A percentile compares a stretch with the other conserved stretches of the same genome.
phyloP scores from a whole-genome alignment of 495 filamentous ascomycete species.

The Halenospora varia region DNA sequence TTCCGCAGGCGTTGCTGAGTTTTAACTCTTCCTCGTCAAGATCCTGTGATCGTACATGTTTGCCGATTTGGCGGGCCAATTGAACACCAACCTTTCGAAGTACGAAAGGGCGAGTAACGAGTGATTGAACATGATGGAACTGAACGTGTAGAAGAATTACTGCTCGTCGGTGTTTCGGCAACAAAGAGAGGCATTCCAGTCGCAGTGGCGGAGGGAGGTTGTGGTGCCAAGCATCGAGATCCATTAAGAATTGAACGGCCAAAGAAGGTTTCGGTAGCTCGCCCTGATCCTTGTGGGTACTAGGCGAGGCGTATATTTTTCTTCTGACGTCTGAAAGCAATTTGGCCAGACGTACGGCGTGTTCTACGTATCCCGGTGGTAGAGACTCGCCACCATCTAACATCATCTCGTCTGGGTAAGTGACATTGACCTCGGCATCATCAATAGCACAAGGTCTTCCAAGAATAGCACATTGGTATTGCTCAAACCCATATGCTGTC shows the following conservation, averaged over 20 bases:
- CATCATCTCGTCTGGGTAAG: slow-evolving; percentile 30
- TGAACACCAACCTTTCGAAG: slow-evolving; percentile 23
- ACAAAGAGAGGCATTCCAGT: slow-evolving; percentile 15
- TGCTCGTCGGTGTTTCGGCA: slow-evolving; percentile 26
- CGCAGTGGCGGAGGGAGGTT: slow-evolving; percentile 30
- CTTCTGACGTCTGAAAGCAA: slow-evolving; percentile 16
- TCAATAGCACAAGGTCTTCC: slow-evolving; percentile 45
- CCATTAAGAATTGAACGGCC: slow-evolving; percentile 28
- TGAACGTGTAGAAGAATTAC: slow-evolving; percentile 30
- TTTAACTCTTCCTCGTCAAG: slow-evolving; percentile 22
- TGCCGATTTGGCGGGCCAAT: slow-evolving; percentile 17
- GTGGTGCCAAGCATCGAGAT: slow-evolving; percentile 36
- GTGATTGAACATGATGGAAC: slow-evolving; percentile 28
- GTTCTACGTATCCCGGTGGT: slow-evolving; percentile 27
- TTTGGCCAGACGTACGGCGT: slow-evolving; percentile 14
- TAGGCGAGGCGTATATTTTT: slow-evolving; percentile 22
- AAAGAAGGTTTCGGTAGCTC: slow-evolving; percentile 14
- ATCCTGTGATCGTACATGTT: slow-evolving; percentile 22
- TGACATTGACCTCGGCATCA: slow-evolving; percentile 35
- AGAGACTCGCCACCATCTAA: slow-evolving; percentile 24
- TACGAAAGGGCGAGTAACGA: slow-evolving; percentile 31
- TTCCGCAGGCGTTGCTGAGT: slow-evolving; percentile 17
- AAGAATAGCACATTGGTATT: slow-evolving; percentile 39
- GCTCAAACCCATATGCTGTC: slow-evolving; percentile 43
- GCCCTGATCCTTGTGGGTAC: slow-evolving; percentile 8